Percentiles rank a stretch among this genome's conserved stretches.
Conservation (phyloP, 495 filamentous ascomycete genomes). For the Echria macrotheca region DNA sequence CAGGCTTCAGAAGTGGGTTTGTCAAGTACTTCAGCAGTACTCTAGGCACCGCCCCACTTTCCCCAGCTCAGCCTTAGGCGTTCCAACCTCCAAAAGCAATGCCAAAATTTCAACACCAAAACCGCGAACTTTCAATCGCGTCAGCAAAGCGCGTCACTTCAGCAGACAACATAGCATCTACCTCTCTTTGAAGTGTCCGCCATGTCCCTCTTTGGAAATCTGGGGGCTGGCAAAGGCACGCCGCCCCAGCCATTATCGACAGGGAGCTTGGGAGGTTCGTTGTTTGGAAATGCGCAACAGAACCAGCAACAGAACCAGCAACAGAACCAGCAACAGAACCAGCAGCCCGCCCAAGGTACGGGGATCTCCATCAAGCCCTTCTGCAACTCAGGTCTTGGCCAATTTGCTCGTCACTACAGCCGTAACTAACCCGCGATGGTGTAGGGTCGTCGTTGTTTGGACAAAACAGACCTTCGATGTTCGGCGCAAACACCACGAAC, state of each 20-base stretch:
- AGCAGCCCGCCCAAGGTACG: no score
- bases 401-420: no score
- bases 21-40: no score
- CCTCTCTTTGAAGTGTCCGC: background rate
- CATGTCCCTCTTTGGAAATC: conserved; percentile 16
- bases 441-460: conserved; percentile 2
- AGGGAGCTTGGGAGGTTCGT: no score
- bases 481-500: background rate
- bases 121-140: conserved; percentile 5
- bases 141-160: conserved; percentile 4
- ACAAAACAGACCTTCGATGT: background rate
- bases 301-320: conserved; percentile 9
- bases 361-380: no score
- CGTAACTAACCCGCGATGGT: no score
- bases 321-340: conserved; percentile 11
- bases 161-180: background rate
- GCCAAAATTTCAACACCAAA: conserved; percentile 10
- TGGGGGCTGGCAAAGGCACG: conserved; percentile 7
- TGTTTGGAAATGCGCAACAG: conserved; percentile 12
- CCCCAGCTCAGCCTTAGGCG: background rate
- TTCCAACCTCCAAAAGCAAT: conserved; percentile 12
- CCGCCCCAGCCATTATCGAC: background rate
- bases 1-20: background rate
- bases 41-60: no score
- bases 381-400: no score